Conservation (phyloP, 2,329 filamentous ascomycete genomes). For the Leptographium radiaticola region DNA sequence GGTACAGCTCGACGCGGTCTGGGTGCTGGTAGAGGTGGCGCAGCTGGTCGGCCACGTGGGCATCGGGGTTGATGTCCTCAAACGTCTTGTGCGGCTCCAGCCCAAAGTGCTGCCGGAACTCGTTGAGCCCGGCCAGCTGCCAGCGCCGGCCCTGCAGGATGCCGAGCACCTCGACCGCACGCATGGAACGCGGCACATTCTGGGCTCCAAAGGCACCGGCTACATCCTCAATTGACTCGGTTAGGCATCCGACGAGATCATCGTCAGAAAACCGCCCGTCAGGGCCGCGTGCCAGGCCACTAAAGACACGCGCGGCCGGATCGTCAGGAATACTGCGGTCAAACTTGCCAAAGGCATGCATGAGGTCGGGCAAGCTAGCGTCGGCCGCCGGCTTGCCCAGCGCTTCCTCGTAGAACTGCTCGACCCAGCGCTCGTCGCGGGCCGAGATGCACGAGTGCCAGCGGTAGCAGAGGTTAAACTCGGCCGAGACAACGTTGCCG, state of each 20-base stretch:
- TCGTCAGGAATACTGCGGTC: constrained; percentile 49
- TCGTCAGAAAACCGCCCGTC: constrained; percentile 65
- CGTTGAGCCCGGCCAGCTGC: constrained; percentile 68
- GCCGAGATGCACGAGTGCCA: constrained; percentile 72
- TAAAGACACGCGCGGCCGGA: constrained; percentile 56
- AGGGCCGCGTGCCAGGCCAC: constrained; percentile 46
- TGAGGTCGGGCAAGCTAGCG: constrained; percentile 46
- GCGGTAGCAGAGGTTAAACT: constrained; percentile 80
- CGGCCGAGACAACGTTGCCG: constrained; percentile 72
- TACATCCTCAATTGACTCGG: constrained; percentile 60
- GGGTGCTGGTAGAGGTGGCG: constrained; percentile 62
- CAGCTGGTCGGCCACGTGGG: constrained; percentile 52
- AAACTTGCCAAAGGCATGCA: constrained; percentile 49
- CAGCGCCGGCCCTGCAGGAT: constrained; percentile 66
- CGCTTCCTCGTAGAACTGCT: constrained; percentile 50
- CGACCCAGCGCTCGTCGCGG: constrained; percentile 70
- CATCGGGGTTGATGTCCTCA: constrained; percentile 73
- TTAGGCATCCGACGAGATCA: constrained; percentile 58
- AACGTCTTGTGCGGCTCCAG: constrained; percentile 65
- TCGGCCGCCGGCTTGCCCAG: constrained; percentile 46
- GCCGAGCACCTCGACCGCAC: constrained; percentile 65
- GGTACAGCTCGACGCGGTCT: constrained; percentile 69
- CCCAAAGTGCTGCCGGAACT: constrained; percentile 73
- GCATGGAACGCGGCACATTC: constrained; percentile 61
- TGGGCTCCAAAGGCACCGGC: constrained; percentile 61